Percentiles rank a stretch among this genome's conserved stretches.
phyloP scores from a whole-genome alignment of 2,329 filamentous ascomycete genomes.

The Aphanocladium album region DNA sequence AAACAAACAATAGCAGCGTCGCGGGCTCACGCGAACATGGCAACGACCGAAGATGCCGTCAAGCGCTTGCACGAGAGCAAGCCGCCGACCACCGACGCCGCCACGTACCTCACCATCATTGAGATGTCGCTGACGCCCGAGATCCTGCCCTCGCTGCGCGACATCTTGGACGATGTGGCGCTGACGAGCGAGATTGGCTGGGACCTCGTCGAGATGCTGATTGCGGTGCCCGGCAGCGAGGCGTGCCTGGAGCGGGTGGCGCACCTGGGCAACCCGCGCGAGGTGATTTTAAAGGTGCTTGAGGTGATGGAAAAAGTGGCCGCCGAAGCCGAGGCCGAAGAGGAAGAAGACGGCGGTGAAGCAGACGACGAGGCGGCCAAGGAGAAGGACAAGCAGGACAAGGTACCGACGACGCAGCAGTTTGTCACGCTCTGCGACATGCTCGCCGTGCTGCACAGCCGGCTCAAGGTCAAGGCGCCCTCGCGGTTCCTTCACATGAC shows the following conservation, averaged over 20 bases:
- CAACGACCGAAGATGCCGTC: constrained; percentile 35
- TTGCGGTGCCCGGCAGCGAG: constrained; percentile 63
- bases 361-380: constrained; percentile 3
- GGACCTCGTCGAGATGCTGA: constrained; percentile 73
- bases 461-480: constrained; percentile 72
- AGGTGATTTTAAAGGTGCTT: constrained; percentile 76
- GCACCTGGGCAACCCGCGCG: constrained; percentile 71
- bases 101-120: constrained; percentile 75
- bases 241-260: constrained; percentile 69
- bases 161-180: constrained; percentile 61
- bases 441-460: constrained; percentile 65
- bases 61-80: constrained; percentile 43
- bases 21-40: constrained; percentile 20
- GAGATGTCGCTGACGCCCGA: constrained; percentile 66
- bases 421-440: constrained; percentile 68
- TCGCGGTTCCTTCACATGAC: constrained; percentile 74
- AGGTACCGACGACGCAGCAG: constrained; percentile 34
- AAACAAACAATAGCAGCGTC: not conserved
- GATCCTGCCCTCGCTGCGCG: constrained; percentile 61
- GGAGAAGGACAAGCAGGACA: constrained; percentile 28
- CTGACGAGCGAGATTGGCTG: constrained; percentile 75
- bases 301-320: constrained; percentile 60
- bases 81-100: constrained; percentile 55
- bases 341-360: not conserved
- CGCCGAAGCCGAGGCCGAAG: constrained; percentile 22